Percentiles rank a stretch among this genome's conserved stretches.
Conservation (phyloP, 371 early-diverging fungal genomes). For the Dinochytrium kinnereticum region DNA sequence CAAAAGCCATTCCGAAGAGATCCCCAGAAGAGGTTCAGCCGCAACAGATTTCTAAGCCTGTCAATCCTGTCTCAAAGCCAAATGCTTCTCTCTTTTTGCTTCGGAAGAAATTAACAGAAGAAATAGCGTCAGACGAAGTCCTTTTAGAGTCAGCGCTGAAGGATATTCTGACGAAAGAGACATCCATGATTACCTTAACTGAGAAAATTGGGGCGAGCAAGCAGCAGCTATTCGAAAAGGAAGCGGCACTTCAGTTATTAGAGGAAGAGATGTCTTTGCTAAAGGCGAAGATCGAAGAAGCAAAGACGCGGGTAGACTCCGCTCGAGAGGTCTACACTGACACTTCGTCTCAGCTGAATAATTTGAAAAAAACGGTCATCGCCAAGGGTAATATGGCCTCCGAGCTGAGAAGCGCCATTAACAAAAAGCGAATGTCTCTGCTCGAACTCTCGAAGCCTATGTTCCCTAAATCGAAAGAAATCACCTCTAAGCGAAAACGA, state of each 20-base stretch:
- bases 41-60: too few species aligned
- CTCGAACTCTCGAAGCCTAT: constrained; percentile 10
- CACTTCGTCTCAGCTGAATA: background rate
- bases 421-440: constrained; percentile 5
- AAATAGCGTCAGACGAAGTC: background rate
- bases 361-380: constrained; percentile 12
- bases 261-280: background rate
- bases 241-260: background rate
- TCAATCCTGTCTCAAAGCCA: background rate
- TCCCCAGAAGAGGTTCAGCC: too few species aligned
- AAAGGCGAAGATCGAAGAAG: background rate
- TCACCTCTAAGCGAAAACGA: too few species aligned
- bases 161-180: background rate
- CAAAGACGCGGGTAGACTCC: background rate
- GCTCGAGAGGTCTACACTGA: background rate
- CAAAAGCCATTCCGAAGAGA: too few species aligned
- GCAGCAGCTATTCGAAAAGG: background rate
- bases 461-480: too few species aligned
- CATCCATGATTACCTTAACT: background rate
- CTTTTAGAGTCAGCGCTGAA: constrained; percentile 2
- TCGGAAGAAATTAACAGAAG: background rate
- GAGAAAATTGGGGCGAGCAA: background rate
- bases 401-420: constrained; percentile 14
- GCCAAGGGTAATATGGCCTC: constrained; percentile 18
- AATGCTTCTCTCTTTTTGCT: background rate